Conservation (phyloP, 257 asterid species). For the Lavandula angustifolia region DNA sequence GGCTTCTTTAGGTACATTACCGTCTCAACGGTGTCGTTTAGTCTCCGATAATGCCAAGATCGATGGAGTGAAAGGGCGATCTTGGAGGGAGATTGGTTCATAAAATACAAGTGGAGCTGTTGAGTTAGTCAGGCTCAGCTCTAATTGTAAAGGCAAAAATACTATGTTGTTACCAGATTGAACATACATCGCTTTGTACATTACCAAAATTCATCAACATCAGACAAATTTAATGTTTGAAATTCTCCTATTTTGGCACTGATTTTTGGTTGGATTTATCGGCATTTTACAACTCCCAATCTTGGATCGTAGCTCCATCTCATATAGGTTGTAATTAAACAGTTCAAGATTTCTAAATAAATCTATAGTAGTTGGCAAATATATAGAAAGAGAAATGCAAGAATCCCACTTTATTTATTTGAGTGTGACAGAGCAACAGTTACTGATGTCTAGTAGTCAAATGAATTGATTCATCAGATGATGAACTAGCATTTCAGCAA, state of each 20-base stretch:
- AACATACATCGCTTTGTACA: slow-evolving; percentile 27
- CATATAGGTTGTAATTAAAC: not conserved
- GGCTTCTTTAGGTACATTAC: slow-evolving; percentile 44
- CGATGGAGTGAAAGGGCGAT: not conserved
- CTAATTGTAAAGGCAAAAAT: slow-evolving; percentile 32
- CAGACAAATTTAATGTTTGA: not conserved
- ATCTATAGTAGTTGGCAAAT: no score
- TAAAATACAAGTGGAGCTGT: not conserved
- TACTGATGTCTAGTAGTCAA: not conserved
- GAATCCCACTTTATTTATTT: not conserved
- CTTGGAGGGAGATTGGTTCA: slow-evolving; percentile 33
- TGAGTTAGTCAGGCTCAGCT: no score
- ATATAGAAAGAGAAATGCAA: no score
- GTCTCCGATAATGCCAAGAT: no score
- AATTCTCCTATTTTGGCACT: not conserved
- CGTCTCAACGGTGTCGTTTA: slow-evolving; percentile 10
- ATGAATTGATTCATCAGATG: not conserved
- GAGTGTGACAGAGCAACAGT: slow-evolving; percentile 17
- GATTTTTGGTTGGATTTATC: not conserved
- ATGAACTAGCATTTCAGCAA: no score
- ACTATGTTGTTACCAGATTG: slow-evolving; percentile 29
- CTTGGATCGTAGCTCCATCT: not conserved
- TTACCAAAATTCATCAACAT: not conserved
- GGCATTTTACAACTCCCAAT: not conserved
- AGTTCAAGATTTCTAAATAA: not conserved